Base-by-base conservation (phyloP, 2,329 filamentous ascomycete genomes). In the Ramularia endophylla region DNA sequence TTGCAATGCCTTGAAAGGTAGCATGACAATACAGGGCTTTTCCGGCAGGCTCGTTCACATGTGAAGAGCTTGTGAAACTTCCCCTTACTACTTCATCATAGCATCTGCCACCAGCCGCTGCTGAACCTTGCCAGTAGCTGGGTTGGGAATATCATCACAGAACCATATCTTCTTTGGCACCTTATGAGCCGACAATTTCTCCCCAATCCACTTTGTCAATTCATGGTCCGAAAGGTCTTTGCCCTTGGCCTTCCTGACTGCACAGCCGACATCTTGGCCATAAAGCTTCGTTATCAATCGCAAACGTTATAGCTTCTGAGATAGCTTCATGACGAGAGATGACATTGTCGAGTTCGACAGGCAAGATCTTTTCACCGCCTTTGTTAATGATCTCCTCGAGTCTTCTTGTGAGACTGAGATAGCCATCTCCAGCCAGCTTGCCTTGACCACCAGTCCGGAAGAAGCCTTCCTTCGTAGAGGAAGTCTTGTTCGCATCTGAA, bases 381-480 rank as follows among this genome's bases (percentile, higher is more conserved):
- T 90, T 89, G 66, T 88, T 88, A 71, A 94, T 94, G 41, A 94
- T 72, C 67, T 94, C 87, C 72, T 94, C 94, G 67, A 92, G 90
- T 40, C 87, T 75, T 12, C 87, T 87, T 0, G 87, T 94, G 64
- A 94, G 89, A 58, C 85, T 74, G 9, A 94, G 69, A 60, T 92
- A 94, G 43, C 86, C 85, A 53, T 92, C 84, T 43, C 77, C 67
- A 56, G 90, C 85, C 60, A 78, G 73, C 66, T 83, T 84, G 32
- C 87, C 87, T 63, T 92, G 85, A 59, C 94, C 87, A 8, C 87
- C 87, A 0, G 87, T 94, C 53, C 86, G 77, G 75, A 94, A 94
- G 69, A 85, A 92, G 7, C 85, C 83, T 15, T 72, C 71, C 50
- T 76, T 71, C 25, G 83, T 83, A 64, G 86, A 90, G 0, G 83